Evolutionary conservation across 176 grass and related monocot species (phyloP), one percentile per base, ranked within the genome.

Genomic region (Chloris gayana): DNA sequence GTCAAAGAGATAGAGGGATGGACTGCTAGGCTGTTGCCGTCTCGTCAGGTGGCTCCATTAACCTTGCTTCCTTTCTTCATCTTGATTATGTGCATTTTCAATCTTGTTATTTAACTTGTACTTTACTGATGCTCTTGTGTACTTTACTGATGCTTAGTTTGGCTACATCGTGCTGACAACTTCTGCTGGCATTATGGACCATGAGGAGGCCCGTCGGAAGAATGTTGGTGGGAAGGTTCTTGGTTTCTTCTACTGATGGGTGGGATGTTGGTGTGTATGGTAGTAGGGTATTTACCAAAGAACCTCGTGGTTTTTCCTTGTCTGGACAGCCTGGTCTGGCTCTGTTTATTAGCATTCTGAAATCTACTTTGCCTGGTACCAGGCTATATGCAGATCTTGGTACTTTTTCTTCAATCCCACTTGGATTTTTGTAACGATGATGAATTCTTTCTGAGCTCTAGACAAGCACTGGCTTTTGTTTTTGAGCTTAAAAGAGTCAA

Each of bases 121-220:
- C 46, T 51, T n/a, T n/a, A 25, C 49, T 58, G n/a, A n/a, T n/a
- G n/a, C n/a, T n/a, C n/a, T n/a, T n/a, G n/a, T n/a, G n/a, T n/a
- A n/a, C 46, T 26, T 5, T 11, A 49, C 18, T 72, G 27, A 49
- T 77, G 2, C 87, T 73, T 64, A 93, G 91, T 93, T 93, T 62
- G 91, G 91, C 31, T 93, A 90, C 73, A 93, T 93, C 0, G 91
- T 93, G 41, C 82, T 93, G 47, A 93, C 91, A 18, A 93, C 91
- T 49, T 93, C 91, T 42, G 91, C 91, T 21, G 91, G 91, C 17
- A 93, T 93, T 30, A 93, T 93, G 91, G 91, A 93, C 71, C 91
- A 93, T 21, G 91, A 93, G 75, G 91, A 93, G 37, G 91, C 91
- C 17, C 77, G 91, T 51, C 68, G 91, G 24, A 93, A 93, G 91